phyloP scores from a whole-genome alignment of 352 stramenopile genomes.

The Phytophthora parvispora region DNA sequence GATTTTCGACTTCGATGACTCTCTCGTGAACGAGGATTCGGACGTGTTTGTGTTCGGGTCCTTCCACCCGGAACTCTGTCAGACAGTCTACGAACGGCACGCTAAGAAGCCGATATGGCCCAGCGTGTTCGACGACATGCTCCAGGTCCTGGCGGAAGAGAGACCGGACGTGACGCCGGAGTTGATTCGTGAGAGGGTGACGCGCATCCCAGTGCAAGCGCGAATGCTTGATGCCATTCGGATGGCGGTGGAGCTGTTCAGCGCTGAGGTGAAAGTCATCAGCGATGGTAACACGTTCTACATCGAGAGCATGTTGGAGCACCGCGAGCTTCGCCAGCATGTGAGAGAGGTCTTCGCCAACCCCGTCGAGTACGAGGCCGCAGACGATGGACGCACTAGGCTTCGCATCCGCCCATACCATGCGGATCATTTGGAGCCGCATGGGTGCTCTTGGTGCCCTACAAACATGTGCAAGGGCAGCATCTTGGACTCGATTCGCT shows the following conservation, averaged over 20 bases:
- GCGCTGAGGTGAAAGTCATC: conserved; percentile 66
- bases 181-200: conserved; percentile 52
- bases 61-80: conserved; percentile 65
- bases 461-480: conserved; percentile 85
- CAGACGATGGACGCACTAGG: conserved; percentile 19
- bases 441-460: conserved; percentile 68
- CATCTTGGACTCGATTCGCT: conserved; percentile 71
- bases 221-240: conserved; percentile 76
- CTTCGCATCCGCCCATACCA: conserved; percentile 71
- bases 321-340: conserved; percentile 37
- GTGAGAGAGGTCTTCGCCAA: conserved; percentile 66
- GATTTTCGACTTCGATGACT: conserved; percentile 66
- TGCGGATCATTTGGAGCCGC: conserved; percentile 41
- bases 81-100: conserved; percentile 32
- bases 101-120: conserved; percentile 53
- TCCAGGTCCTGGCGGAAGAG: conserved; percentile 47
- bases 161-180: conserved; percentile 45
- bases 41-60: conserved; percentile 72
- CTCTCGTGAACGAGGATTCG: conserved; percentile 66
- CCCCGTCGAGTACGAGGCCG: conserved; percentile 44
- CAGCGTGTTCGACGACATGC: conserved; percentile 66
- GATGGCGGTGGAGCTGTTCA: conserved; percentile 46
- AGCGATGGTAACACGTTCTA: conserved; percentile 85
- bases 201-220: conserved; percentile 58
- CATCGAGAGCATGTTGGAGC: conserved; percentile 75